Base-by-base conservation (phyloP, 2,329 filamentous ascomycete genomes). In the Aspergillus pseudotamarii region DNA sequence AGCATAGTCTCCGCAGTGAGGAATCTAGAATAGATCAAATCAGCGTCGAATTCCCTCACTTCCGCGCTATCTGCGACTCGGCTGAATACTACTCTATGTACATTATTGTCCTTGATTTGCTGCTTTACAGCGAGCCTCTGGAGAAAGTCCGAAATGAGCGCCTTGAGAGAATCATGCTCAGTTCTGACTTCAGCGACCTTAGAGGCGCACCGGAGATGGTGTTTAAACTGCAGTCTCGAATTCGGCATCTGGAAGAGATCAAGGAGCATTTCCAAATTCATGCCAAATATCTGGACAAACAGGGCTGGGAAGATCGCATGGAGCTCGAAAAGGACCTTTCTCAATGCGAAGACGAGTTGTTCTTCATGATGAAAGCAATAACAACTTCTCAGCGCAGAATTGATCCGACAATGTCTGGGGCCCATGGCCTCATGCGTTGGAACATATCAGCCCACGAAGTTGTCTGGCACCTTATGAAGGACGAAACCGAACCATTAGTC, bases 311-410 rank as follows among this genome's bases (percentile, higher is more conserved):
- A 73, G 94, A 98, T 74, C 88, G 93, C 38, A 84, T 97, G 63
- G 82, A 89, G n/a, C 85, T 99, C 50, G 95, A 99, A 74, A 90
- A 91, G 58, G 95, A 99, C 74, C 82, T 99, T 57, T 88, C 92
- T 11, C 88, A 88, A 23, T 97, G 93, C 72, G 95, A 98, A 76
- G 95, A 99, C 72, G 96, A 99, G 77, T 81, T 99, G 10, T 99
- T 99, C 84, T 99, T 99, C 81, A 91, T 99, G 83, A 98, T 99
- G 95, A 98, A 99, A 73, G 96, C 95, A 45, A 99, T 99, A 75
- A 99, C 95, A 1, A 96, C 93, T 3, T 96, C 94, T 6, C 95
- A 99, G 78, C 86, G 93, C 64, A 95, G 94, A 75, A 89, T 88
- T 66, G 88, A 91, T 64, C 86, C 86, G 54, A 79, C 79, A 43